phyloP scores from a whole-genome alignment of 768 basidiomycete genomes.

The Boletus reticulatus region DNA sequence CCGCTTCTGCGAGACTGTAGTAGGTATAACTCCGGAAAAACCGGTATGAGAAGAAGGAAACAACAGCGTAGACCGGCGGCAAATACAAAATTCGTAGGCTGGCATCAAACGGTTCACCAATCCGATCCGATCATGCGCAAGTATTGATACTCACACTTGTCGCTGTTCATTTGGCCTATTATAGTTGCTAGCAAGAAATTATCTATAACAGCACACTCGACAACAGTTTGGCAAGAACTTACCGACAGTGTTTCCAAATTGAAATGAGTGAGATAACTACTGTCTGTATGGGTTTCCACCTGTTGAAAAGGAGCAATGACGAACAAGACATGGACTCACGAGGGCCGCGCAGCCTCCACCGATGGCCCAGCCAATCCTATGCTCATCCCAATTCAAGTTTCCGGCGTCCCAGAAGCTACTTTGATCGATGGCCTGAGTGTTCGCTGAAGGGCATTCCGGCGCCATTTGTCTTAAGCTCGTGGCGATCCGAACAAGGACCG shows the following conservation, averaged over 20 bases:
- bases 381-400: conserved; percentile 55
- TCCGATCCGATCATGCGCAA: not conserved
- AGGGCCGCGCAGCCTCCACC: conserved; percentile 58
- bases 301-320: not conserved
- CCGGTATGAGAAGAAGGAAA: conserved; percentile 85
- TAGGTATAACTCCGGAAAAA: conserved; percentile 78
- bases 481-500: not conserved
- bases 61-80: conserved; percentile 77
- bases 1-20: conserved; percentile 49
- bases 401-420: conserved; percentile 57
- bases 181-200: conserved; percentile 56
- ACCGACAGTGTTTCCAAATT: conserved; percentile 65
- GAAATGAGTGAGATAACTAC: conserved; percentile 56
- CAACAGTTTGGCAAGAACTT: conserved; percentile 21
- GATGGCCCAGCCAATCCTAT: conserved; percentile 73
- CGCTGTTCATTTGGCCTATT: conserved; percentile 70
- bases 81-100: conserved; percentile 82
- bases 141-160: conserved; percentile 57
- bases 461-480: conserved; percentile 16
- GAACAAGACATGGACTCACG: conserved; percentile 38
- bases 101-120: not conserved
- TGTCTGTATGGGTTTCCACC: conserved; percentile 40
- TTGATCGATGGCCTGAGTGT: conserved; percentile 52
- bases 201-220: not conserved
- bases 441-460: conserved; percentile 48